A percentile compares a stretch with the other conserved stretches of the same genome.
phyloP scores from a whole-genome alignment of 2,329 filamentous ascomycete genomes.

The Mollisia scopiformis region DNA sequence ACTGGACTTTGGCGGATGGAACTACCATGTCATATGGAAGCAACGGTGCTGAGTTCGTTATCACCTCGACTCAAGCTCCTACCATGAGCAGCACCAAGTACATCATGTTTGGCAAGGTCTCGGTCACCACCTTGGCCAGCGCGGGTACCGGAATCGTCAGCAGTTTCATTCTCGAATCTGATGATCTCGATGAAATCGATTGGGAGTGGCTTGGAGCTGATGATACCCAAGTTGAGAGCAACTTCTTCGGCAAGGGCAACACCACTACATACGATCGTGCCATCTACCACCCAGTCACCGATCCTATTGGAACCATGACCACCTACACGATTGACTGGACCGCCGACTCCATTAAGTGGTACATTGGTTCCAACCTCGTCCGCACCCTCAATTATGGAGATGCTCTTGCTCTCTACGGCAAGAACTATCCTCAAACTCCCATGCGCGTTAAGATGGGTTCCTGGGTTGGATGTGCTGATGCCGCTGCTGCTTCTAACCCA shows the following conservation, averaged over 20 bases:
- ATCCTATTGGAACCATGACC: conserved; percentile 49
- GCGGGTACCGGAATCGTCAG: conserved; percentile 52
- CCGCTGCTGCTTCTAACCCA: conserved; percentile 44
- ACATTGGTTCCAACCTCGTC: conserved; percentile 53
- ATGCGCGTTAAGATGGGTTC: conserved; percentile 67
- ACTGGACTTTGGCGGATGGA: conserved; percentile 59
- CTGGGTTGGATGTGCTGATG: conserved; percentile 45
- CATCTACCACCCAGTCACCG: conserved; percentile 39
- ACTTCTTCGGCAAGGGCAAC: conserved; percentile 59
- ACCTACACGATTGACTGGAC: conserved; percentile 74
- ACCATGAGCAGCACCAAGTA: conserved; percentile 49
- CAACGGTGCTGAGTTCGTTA: conserved; percentile 53
- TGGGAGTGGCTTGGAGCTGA: conserved; percentile 45
- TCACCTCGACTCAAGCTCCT: conserved; percentile 50
- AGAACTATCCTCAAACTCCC: conserved; percentile 70
- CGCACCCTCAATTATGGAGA: conserved; percentile 51
- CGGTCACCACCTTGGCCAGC: conserved; percentile 49
- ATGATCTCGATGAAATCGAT: conserved; percentile 57
- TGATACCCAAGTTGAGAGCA: conserved; percentile 45
- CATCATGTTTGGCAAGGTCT: conserved; percentile 56
- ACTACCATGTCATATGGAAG: conserved; percentile 41
- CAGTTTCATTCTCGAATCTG: conserved; percentile 52
- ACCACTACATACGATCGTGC: conserved; percentile 53
- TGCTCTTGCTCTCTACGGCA: conserved; percentile 49
- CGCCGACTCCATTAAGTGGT: conserved; percentile 58